These are phyloP conservation scores for Wallacemonas sp. DNA, from an alignment of 208 protist genomes.

Conservation along the genomic window DNA sequence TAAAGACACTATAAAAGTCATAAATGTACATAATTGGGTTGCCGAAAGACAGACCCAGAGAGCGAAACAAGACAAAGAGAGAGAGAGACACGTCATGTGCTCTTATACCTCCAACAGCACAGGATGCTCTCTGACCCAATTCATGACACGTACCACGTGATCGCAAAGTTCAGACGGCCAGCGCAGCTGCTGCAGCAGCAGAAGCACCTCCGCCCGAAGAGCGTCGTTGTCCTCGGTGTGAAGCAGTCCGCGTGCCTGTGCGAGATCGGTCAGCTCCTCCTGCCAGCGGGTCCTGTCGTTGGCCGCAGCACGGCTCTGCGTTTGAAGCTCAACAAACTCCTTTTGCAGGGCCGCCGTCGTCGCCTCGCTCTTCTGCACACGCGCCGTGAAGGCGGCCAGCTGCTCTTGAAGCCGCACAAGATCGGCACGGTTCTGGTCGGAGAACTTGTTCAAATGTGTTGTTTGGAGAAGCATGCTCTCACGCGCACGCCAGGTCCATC, in stretches of 20 bases:
- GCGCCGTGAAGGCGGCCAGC: slow-evolving; percentile 35
- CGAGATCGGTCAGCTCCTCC: slow-evolving; percentile 33
- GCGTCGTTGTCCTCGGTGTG: slow-evolving; percentile 27
- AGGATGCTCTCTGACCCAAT: slow-evolving; percentile 37
- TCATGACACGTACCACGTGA: slow-evolving; percentile 47
- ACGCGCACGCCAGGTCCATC: slow-evolving; percentile 44
- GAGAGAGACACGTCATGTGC: too few relatives aligned
- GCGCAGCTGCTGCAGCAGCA: slow-evolving; percentile 45
- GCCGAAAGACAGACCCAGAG: not conserved
- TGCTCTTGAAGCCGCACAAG: slow-evolving; percentile 62
- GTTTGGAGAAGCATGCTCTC: slow-evolving; percentile 69
- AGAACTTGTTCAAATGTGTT: slow-evolving; percentile 50
- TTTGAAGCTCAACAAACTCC: slow-evolving; percentile 37
- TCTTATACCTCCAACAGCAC: slow-evolving; percentile 40
- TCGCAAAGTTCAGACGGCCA: slow-evolving; percentile 35
- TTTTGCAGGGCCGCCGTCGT: slow-evolving; percentile 12
- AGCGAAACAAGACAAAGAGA: too few relatives aligned
- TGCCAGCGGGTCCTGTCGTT: slow-evolving; percentile 37
- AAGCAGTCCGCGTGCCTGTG: slow-evolving; percentile 21
- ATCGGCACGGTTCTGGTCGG: slow-evolving; percentile 37
- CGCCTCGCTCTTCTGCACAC: slow-evolving; percentile 25
- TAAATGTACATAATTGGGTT: not conserved
- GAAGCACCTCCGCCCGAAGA: slow-evolving; percentile 45
- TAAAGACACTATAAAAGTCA: slow-evolving; percentile 5
- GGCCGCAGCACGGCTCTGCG: slow-evolving; percentile 24